phyloP scores from a whole-genome alignment of 106 monocot genomes.

The Gastrodia elata region DNA sequence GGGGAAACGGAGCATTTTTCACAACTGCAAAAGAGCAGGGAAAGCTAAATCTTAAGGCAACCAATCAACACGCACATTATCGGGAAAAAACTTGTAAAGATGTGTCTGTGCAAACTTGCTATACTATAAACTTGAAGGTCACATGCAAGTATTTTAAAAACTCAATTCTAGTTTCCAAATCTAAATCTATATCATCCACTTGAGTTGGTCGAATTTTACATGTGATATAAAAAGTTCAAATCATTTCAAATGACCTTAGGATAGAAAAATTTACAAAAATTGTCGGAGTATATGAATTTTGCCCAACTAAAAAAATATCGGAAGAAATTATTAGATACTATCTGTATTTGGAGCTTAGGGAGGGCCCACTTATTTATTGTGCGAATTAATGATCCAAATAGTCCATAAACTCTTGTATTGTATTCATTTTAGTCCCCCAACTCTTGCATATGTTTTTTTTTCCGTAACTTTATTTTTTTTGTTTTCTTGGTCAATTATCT shows the following conservation, averaged over 20 bases:
- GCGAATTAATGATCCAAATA: no score
- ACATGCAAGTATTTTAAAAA: not conserved
- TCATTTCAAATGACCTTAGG: not conserved
- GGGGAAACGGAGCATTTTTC: not conserved
- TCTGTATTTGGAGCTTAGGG: no score
- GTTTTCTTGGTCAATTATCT: no score
- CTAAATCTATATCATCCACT: not conserved
- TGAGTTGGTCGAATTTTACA: not conserved
- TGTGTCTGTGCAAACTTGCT: not conserved
- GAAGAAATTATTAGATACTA: no score
- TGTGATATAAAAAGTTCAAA: not conserved
- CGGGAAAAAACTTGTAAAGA: not conserved
- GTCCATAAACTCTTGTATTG: no score
- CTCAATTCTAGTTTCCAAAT: not conserved
- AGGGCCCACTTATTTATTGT: no score
- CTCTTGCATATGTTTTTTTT: no score
- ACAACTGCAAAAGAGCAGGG: not conserved
- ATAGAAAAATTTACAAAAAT: no score
- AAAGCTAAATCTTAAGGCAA: not conserved
- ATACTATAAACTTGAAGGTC: not conserved
- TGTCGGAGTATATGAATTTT: no score
- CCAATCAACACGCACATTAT: not conserved
- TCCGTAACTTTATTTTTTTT: no score
- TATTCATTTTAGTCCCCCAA: no score
- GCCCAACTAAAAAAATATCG: no score